Base-by-base conservation (phyloP, 176 grass and related monocot species). In the Oryza meridionalis region DNA sequence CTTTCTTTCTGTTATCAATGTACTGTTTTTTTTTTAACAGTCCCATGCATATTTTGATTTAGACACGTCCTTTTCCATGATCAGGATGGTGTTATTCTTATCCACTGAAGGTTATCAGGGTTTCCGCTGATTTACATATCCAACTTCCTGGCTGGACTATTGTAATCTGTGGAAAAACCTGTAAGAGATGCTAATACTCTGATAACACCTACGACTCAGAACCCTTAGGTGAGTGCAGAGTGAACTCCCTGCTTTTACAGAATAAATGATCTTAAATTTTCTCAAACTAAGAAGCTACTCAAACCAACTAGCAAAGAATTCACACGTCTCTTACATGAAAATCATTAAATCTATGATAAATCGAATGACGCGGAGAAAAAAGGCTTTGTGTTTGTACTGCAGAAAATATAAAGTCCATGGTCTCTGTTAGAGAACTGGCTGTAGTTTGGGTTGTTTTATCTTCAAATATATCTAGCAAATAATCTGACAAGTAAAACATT, bases 61-160 rank as follows among this genome's bases (percentile, higher is more conserved):
- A 71, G 35, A 80, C 51, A 44, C 63, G 74, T 89, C 37, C 31
- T 83, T 82, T 66, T 58, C 35, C 32, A 75, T 42, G 61, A 62
- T 25, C 84, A 94, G 92, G 86, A 87, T 51, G 89, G 84, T 67
- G 76, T 94, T 81, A 66, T 77, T 63, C 79, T 92, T 84, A 45
- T 83, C 50, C 51, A 81, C 32, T 87, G 59, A 91, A 77, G 24
- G 29, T 65, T 84, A 61, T 42, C 31, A 63, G 29, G 25, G 13
- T 76, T 66, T 75, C 31, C 69, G 16, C 69, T 69, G 62, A 77
- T 44, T 69, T 77, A 68, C n/a, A 86, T 83, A 40, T 62, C 38
- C 38, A 49, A 78, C 74, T 65, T 78, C 12, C 73, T 82, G 26
- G 73, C 38, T 78, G 83, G 76, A 82, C 16, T 86, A 6, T 47